A percentile compares a stretch with the other conserved stretches of the same genome.
These are phyloP conservation scores for Phytophthora macrochlamydospora DNA, from an alignment of 352 stramenopile species.

Conservation along the genomic window DNA sequence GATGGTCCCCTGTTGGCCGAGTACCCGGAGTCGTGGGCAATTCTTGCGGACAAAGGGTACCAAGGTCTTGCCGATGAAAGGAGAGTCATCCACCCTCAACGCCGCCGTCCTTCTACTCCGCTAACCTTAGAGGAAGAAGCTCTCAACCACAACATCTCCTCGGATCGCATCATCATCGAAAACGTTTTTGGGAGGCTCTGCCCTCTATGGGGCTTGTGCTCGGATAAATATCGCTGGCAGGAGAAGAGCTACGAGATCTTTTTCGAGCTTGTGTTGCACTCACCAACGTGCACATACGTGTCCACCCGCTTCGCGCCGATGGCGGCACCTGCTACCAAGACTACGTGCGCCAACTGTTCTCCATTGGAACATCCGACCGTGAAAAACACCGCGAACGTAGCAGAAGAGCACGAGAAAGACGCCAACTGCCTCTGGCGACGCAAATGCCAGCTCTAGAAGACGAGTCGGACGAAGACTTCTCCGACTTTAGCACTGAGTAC, in stretches of 20 bases:
- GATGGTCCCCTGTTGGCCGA: no score
- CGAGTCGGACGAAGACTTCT: no score
- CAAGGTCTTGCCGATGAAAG: not conserved
- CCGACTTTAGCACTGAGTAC: no score
- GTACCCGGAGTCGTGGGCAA: not conserved
- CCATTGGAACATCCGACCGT: no score
- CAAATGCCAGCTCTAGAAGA: no score
- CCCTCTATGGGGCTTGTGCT: conserved; percentile 18
- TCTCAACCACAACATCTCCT: conserved; percentile 8
- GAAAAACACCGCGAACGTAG: no score
- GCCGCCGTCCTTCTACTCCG: no score
- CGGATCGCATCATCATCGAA: conserved; percentile 15
- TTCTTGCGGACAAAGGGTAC: not conserved
- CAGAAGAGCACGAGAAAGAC: no score
- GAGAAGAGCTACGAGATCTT: not conserved
- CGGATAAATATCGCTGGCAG: conserved; percentile 19
- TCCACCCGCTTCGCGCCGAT: not conserved
- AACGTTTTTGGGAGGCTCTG: conserved; percentile 25
- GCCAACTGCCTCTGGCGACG: no score
- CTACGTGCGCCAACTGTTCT: no score
- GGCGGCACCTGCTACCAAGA: not conserved
- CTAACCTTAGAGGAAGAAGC: conserved; percentile 10
- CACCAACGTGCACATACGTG: not conserved
- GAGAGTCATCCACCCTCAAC: no score
- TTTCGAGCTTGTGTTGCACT: not conserved